Conservation (phyloP, 2,329 filamentous ascomycete species). For the Aotearoamyces nothofagi region DNA sequence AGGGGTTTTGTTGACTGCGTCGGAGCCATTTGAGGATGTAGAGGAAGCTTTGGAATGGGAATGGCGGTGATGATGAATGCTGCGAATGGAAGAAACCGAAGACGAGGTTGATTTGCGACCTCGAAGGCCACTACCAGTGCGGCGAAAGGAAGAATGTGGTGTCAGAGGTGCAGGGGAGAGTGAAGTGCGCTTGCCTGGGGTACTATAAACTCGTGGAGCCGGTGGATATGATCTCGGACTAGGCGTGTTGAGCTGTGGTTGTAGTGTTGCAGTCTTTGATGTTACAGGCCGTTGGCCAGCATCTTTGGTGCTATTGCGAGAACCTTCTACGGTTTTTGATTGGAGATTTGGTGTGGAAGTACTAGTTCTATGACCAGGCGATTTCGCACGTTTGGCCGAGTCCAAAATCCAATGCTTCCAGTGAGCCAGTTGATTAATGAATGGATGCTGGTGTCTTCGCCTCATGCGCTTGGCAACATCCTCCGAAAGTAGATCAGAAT, state of each 20-base stretch:
- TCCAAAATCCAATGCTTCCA: conserved; percentile 63
- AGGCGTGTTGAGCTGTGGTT: conserved; percentile 18
- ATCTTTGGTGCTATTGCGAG: conserved; percentile 31
- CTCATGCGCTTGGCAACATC: conserved; percentile 26
- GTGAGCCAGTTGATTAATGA: conserved; percentile 50
- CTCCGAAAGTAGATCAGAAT: conserved; percentile 43
- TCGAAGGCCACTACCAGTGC: conserved; percentile 67
- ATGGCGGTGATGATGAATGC: conserved; percentile 74
- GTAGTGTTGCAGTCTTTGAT: conserved; percentile 26
- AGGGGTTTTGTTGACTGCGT: conserved; percentile 54
- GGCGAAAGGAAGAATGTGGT: conserved; percentile 71
- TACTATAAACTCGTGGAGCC: conserved; percentile 22
- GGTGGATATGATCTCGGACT: conserved; percentile 17
- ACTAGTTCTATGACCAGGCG: conserved; percentile 27
- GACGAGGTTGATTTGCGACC: conserved; percentile 94
- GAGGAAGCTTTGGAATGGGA: conserved; percentile 90
- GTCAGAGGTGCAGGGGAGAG: conserved; percentile 79
- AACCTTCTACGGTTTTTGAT: conserved; percentile 27
- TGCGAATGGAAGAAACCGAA: conserved; percentile 83
- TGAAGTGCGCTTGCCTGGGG: conserved; percentile 55
- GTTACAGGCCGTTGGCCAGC: conserved; percentile 43
- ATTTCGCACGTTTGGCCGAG: conserved; percentile 45
- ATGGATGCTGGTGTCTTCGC: conserved; percentile 43
- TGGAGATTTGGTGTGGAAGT: conserved; percentile 42
- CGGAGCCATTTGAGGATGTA: conserved; percentile 67